Base-by-base conservation (phyloP, 108 stramenopile genomes). In the Pseudonitzschia multistriata region DNA sequence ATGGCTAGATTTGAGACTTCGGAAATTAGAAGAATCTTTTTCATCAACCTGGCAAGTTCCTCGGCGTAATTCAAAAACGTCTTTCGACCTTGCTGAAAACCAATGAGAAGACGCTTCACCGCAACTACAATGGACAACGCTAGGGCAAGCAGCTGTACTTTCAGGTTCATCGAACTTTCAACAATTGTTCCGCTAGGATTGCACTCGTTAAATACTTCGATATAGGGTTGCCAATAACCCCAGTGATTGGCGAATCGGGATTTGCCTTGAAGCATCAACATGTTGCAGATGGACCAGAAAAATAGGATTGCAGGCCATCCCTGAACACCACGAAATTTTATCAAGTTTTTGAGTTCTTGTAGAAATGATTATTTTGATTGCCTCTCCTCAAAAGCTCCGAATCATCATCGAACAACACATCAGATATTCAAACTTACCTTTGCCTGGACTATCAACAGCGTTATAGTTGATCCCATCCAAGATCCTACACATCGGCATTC, bases 61-160 rank as follows among this genome's bases (percentile, higher is more conserved):
- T 66, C 50, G 19, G 81, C 79, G 55, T 84, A 87, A 54, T 79
- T 71, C 37, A 60, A 53, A 28, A 75, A 78, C 11, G 79, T 80
- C 52, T 74, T 69, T 59, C 73, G 67, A 37, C 87, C 87, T 21
- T 85, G 74, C 25, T 79, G 79, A 14, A 84, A 54, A 24, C 82
- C 80, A 31, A 88, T 63, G 66, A 75, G 68, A 30, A 89, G 66
- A 60, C 92, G 73, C 63, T 93, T 93, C 3, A 86, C 21, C 2
- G 87, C 62, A 14, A 87, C 85, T 29, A 79, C 68, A 34, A 79
- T 14, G 0, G 68, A 53, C 3, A 85, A 19, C 7, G 76, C 84
- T 40, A 87, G 69, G 53, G 79, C 78, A 3, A 80, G 19, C n/a
- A 83, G 50, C 21, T 85, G 47, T 29, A 88, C 33, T 19, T 60